phyloP scores from a whole-genome alignment of 2,329 filamentous ascomycete genomes.

The Biscogniauxia marginata region DNA sequence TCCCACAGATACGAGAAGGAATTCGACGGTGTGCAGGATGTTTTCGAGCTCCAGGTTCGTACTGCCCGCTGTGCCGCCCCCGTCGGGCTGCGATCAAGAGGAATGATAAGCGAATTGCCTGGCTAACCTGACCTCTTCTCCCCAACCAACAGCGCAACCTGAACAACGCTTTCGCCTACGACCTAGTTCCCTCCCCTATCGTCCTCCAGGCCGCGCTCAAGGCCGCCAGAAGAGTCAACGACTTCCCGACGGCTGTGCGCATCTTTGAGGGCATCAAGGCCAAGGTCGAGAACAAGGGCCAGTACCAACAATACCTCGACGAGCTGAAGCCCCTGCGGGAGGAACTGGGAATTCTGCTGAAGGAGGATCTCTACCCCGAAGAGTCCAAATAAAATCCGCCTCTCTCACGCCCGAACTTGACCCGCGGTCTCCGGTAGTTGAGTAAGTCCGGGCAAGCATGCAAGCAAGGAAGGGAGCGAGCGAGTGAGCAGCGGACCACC shows the following conservation, averaged over 20 bases:
- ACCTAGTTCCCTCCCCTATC: slow-evolving; percentile 91
- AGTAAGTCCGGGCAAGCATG: neutral
- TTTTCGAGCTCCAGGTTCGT: slow-evolving; percentile 96
- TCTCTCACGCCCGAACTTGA: slow-evolving; percentile 1
- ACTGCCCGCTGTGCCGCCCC: slow-evolving; percentile 8
- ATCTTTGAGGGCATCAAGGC: slow-evolving; percentile 99
- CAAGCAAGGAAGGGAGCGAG: neutral
- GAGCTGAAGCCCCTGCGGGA: slow-evolving; percentile 90
- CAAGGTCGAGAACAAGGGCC: slow-evolving; percentile 97
- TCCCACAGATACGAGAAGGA: slow-evolving; percentile 92
- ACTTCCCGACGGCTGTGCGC: slow-evolving; percentile 96
- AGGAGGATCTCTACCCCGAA: slow-evolving; percentile 89
- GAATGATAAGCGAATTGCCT: neutral
- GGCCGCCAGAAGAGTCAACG: slow-evolving; percentile 94
- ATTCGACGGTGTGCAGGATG: slow-evolving; percentile 95
- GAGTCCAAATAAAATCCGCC: slow-evolving; percentile 40
- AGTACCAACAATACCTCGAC: slow-evolving; percentile 95
- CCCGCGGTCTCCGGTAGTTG: slow-evolving; percentile 1
- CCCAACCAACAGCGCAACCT: slow-evolving; percentile 44
- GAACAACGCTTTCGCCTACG: slow-evolving; percentile 99
- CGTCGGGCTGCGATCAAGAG: neutral
- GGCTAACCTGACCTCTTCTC: slow-evolving; percentile 12
- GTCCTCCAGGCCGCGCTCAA: slow-evolving; percentile 90
- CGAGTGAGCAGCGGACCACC: neutral
- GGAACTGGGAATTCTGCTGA: slow-evolving; percentile 87